Conservation (phyloP, 2,329 filamentous ascomycete species). For the Aspergillus awamori region DNA sequence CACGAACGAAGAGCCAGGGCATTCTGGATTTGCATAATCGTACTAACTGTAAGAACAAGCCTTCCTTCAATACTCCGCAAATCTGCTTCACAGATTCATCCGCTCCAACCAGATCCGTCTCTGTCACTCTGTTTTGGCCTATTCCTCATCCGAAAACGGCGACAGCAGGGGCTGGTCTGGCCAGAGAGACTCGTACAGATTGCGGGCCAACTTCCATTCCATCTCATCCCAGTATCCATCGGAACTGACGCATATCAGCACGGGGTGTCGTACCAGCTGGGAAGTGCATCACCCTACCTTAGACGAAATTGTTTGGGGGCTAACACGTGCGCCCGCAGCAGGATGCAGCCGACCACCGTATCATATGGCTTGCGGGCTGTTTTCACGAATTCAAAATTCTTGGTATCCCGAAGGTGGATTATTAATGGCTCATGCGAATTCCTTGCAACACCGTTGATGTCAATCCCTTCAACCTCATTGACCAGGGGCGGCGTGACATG, state of each 20-base stretch:
- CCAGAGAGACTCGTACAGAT: not conserved
- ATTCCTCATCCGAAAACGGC: not conserved
- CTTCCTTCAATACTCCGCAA: too few species aligned
- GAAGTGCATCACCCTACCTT: not conserved
- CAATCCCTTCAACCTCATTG: conserved; percentile 14
- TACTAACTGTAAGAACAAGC: too few species aligned
- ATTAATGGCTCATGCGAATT: conserved; percentile 14
- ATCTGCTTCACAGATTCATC: not conserved
- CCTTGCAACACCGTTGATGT: conserved; percentile 13
- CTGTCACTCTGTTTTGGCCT: too few species aligned
- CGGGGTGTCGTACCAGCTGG: not conserved
- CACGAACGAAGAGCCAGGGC: too few species aligned
- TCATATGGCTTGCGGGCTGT: conserved; percentile 23
- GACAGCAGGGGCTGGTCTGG: not conserved
- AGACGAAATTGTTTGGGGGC: conserved; percentile 15
- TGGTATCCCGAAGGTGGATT: not conserved
- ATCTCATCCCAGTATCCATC: conserved; percentile 3
- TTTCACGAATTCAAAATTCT: conserved; percentile 12
- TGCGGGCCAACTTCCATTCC: not conserved
- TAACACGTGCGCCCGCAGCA: conserved; percentile 23
- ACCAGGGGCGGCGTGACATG: not conserved
- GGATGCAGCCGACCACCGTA: conserved; percentile 21
- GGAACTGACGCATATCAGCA: not conserved
- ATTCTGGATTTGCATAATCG: too few species aligned
- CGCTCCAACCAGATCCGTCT: too few species aligned